Percentiles rank a stretch among this genome's conserved stretches.
These are phyloP conservation scores for Xylariaceae sp. DNA, from an alignment of 2,329 filamentous ascomycete species.

Conservation along the genomic window DNA sequence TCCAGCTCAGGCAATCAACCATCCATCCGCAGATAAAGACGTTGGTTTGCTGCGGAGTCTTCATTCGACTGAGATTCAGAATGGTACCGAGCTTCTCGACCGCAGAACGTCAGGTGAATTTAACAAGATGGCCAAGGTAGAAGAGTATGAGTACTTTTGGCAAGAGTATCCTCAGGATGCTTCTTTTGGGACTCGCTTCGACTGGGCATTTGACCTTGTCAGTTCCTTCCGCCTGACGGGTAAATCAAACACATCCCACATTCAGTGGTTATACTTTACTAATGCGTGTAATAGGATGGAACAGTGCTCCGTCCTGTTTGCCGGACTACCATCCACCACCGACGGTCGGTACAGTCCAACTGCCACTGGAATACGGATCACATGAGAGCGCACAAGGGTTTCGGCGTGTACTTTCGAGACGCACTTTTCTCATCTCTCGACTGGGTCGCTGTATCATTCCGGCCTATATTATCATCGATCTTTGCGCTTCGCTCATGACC, in stretches of 20 bases:
- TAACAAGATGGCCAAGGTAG: constrained; percentile 15
- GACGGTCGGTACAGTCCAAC: constrained; percentile 35
- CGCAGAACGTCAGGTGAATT: constrained; percentile 5
- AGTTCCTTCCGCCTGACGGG: constrained; percentile 53
- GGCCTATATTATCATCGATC: constrained; percentile 65
- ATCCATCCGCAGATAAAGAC: background rate
- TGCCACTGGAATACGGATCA: constrained; percentile 38
- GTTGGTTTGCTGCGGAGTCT: background rate
- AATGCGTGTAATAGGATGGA: constrained; percentile 47
- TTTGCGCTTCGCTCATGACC: constrained; percentile 64
- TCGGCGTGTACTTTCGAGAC: constrained; percentile 38
- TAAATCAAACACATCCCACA: constrained; percentile 24
- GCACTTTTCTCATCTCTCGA: constrained; percentile 42
- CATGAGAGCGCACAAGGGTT: constrained; percentile 44
- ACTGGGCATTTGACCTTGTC: constrained; percentile 55
- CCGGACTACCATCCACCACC: constrained; percentile 39
- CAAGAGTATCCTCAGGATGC: constrained; percentile 52
- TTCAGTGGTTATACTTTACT: constrained; percentile 1
- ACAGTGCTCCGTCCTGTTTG: constrained; percentile 46
- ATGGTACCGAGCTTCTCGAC: constrained; percentile 3
- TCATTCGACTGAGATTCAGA: constrained; percentile 3
- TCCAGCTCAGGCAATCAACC: background rate
- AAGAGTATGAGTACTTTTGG: constrained; percentile 53
- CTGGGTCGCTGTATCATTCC: constrained; percentile 44
- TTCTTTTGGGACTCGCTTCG: constrained; percentile 45